Conservation (phyloP, 2,329 filamentous ascomycete genomes). For the Aspergillus quadricinctus region DNA sequence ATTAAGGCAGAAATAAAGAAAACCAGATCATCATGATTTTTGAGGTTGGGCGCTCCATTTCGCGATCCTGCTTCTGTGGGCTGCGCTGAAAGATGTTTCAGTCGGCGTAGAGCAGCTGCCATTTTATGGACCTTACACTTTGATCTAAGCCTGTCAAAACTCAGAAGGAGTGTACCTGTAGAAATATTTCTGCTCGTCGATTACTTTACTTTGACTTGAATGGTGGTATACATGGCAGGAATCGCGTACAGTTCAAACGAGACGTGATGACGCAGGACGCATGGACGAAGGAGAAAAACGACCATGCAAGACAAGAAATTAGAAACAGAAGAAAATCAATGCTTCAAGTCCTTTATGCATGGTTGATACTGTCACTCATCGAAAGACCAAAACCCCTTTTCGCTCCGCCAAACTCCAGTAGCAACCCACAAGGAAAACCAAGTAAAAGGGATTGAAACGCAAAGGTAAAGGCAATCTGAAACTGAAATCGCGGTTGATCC, state of each 20-base stretch:
- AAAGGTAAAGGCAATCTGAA: slow-evolving; percentile 15
- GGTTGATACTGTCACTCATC: slow-evolving; percentile 17
- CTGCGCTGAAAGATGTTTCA: neutral
- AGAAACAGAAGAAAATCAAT: slow-evolving; percentile 14
- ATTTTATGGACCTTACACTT: neutral
- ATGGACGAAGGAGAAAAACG: slow-evolving; percentile 8
- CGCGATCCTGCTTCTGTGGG: neutral
- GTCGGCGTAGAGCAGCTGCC: neutral
- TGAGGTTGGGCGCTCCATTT: neutral
- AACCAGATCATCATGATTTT: neutral
- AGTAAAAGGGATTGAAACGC: slow-evolving; percentile 9
- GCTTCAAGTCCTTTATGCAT: slow-evolving; percentile 27
- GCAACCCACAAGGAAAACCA: slow-evolving; percentile 13
- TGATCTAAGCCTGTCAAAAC: neutral
- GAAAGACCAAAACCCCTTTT: slow-evolving; percentile 15
- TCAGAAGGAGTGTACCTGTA: neutral
- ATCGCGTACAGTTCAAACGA: neutral
- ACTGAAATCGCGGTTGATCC: slow-evolving; percentile 10
- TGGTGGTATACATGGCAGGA: slow-evolving; percentile 1
- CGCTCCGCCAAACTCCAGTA: slow-evolving; percentile 23
- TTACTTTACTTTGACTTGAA: neutral
- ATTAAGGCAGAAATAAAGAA: neutral
- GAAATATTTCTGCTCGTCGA: neutral
- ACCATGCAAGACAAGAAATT: slow-evolving; percentile 17
- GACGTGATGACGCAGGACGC: slow-evolving; percentile 1